phyloP scores from a whole-genome alignment of 2,329 filamentous ascomycete species.

The Chalara sp. region DNA sequence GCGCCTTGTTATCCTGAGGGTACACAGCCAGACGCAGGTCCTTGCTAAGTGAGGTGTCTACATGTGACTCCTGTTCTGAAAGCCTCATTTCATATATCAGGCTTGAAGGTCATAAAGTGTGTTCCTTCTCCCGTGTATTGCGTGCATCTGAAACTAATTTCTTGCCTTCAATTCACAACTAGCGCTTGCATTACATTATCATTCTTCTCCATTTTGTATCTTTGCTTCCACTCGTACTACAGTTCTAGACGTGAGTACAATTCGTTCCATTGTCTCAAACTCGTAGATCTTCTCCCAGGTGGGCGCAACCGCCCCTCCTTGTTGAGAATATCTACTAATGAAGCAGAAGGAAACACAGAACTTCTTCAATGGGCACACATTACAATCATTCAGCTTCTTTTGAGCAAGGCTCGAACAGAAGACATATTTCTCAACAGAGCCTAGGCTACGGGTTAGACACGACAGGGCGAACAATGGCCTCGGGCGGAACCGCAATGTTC shows the following conservation, averaged over 20 bases:
- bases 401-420: conserved; percentile 1
- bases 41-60: too few relatives aligned
- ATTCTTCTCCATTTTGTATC: neutral
- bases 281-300: neutral
- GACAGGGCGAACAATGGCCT: neutral
- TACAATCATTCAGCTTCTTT: neutral
- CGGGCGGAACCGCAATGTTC: neutral
- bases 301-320: neutral
- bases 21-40: too few relatives aligned
- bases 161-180: too few relatives aligned
- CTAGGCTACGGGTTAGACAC: neutral
- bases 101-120: too few relatives aligned
- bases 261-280: neutral
- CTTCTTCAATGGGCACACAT: neutral
- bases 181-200: too few relatives aligned
- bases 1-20: too few relatives aligned
- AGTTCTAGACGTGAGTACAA: neutral
- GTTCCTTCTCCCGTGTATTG: too few relatives aligned
- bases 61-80: too few relatives aligned
- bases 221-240: too few relatives aligned
- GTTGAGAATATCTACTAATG: conserved; percentile 3
- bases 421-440: neutral
- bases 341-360: conserved; percentile 1
- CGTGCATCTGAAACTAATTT: too few relatives aligned
- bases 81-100: too few relatives aligned